A percentile compares a stretch with the other conserved stretches of the same genome.
Evolutionary conservation across 2,329 filamentous ascomycete genomes (phyloP).

Genomic region (Erysiphe pulchra): DNA sequence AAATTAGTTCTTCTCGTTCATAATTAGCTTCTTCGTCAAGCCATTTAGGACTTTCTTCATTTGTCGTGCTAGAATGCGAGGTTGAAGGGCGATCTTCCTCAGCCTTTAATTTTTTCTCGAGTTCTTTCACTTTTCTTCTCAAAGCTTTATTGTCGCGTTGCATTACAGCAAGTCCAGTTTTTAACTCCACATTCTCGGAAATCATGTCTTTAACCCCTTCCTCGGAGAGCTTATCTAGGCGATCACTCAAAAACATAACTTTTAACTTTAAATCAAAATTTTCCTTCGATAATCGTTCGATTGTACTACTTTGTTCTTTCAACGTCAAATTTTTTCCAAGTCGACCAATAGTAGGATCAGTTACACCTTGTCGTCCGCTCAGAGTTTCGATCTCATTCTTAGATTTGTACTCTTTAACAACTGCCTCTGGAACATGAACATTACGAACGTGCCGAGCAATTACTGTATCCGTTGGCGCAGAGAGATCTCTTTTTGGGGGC

Average conservation of each 20-base stretch:
- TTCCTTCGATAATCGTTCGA: conserved; percentile 87
- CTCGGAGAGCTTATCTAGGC: conserved; percentile 76
- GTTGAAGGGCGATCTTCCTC: conserved; percentile 37
- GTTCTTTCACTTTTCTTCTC: conserved; percentile 55
- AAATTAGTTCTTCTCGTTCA: conserved; percentile 60
- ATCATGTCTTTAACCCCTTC: conserved; percentile 97
- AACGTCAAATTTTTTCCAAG: conserved; percentile 54
- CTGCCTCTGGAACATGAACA: conserved; percentile 70
- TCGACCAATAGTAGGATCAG: conserved; percentile 24
- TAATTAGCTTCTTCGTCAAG: conserved; percentile 32
- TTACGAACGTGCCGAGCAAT: conserved; percentile 73
- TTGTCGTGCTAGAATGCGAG: conserved; percentile 28
- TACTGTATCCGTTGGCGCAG: conserved; percentile 61
- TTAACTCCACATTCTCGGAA: conserved; percentile 85
- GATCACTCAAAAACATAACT: conserved; percentile 88
- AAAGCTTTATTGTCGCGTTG: conserved; percentile 78
- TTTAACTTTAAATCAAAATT: conserved; percentile 96
- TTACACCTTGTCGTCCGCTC: conserved; percentile 20
- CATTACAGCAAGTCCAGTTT: conserved; percentile 66
- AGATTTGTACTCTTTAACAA: conserved; percentile 64
- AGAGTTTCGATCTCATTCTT: conserved; percentile 35
- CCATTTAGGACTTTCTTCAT: conserved; percentile 26
- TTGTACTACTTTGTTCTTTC: conserved; percentile 93
- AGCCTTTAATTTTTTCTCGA: conserved; percentile 54
- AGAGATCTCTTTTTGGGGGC: conserved; percentile 26